Evolutionary conservation across 805 yeast genomes (phyloP), one percentile per base, ranked within the genome.

Genomic region (Cyberlindnera euphorbiae): DNA sequence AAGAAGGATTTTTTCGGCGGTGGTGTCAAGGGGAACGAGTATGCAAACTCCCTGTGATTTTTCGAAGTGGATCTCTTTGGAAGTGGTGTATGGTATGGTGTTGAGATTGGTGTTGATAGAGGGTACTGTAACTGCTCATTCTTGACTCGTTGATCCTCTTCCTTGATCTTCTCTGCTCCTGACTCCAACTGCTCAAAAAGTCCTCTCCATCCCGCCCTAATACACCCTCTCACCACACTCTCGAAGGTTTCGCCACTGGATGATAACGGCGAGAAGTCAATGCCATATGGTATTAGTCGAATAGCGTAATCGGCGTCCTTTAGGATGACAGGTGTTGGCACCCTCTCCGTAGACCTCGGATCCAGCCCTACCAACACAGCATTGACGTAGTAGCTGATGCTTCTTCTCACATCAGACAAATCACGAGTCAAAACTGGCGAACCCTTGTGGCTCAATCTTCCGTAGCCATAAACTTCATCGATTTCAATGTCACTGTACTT

Each of bases 401-500:
- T 71, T 17, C 56, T 26, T 36, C 64, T 64, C 4, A 68, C 74
- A 38, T 65, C 66, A 2, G 71, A 55, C 42, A 73, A 60, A 55
- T 76, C 82, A 27, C 58, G 60, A 4, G 78, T 72, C 30, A 73
- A 47, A 2, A 75, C 60, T 4, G 82, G 81, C 0, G 79, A 67
- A 1, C 81, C 82, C 35, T 71, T 58, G 5, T 62, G 47, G 14
- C 71, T 67, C 28, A 68, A 42, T 47, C 71, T 75, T 10, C 82
- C 82, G 49, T 75, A 76, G 1, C 79, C 61, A 12, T 60, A 44
- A 3, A 55, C 47, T 14, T 48, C 53, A 36, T 63, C 55, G 22
- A 63, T 47, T 30, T 49, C 49, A 14, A 64, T 59, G 5, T 50
- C 42, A 1, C 60, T 23, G 38, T 62, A 60, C 38, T 54, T 57